Evolutionary conservation across 192 early-diverging fungal genomes (phyloP).

Genomic region (Mortierella antarctica): DNA sequence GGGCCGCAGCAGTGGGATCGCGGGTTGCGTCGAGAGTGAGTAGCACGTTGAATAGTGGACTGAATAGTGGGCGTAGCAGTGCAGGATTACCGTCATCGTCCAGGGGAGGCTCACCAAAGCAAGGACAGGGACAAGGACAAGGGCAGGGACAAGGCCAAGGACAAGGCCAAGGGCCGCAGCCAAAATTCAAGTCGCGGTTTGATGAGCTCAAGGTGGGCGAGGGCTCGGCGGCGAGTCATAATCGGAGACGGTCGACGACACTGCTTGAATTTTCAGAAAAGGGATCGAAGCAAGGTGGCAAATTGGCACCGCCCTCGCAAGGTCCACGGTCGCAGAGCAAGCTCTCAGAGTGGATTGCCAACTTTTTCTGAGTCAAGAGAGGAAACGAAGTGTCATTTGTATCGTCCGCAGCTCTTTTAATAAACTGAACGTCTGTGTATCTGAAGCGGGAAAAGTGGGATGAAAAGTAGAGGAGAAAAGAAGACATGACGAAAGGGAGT

Average conservation of each 20-base stretch:
- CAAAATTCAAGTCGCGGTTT: conserved; percentile 6
- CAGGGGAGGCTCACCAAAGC: not conserved
- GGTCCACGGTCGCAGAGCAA: conserved; percentile 32
- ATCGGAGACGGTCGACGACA: conserved; percentile 31
- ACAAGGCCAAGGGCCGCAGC: not conserved
- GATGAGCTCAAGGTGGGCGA: conserved; percentile 20
- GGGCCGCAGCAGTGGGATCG: no score
- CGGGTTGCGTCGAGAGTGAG: no score
- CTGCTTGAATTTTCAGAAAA: conserved; percentile 41
- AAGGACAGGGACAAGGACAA: not conserved
- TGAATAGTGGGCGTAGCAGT: not conserved
- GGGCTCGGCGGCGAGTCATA: conserved; percentile 2
- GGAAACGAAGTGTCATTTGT: not conserved
- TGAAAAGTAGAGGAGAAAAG: no score
- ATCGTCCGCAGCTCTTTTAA: no score
- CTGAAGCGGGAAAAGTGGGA: not conserved
- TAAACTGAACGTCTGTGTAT: not conserved
- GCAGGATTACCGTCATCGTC: not conserved
- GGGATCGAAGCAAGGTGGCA: conserved; percentile 29
- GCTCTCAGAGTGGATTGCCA: conserved; percentile 43
- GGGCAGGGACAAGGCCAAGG: conserved; percentile 4
- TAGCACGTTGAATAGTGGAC: not conserved
- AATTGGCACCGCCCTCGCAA: conserved; percentile 22
- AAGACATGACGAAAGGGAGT: no score
- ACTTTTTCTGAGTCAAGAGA: conserved; percentile 26